Base-by-base conservation (phyloP, 352 stramenopile species). In the Phytophthora crassamura region DNA sequence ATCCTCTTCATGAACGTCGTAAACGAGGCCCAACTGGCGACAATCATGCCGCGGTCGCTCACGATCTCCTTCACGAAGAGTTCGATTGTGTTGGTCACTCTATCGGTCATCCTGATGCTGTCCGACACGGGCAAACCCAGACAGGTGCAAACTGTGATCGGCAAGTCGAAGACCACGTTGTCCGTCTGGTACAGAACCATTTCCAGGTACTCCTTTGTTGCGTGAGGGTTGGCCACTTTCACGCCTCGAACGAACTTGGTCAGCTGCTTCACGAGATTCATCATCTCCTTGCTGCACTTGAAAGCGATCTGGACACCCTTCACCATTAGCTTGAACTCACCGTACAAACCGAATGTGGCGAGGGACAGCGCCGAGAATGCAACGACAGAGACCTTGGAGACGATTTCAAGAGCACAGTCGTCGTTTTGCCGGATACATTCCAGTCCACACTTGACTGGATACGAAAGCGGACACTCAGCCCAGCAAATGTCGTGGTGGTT, bases 401-500 rank as follows among this genome's bases (percentile, higher is more conserved):
- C 32, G 12, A 80, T 48, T 49, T 61, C 69, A 34, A 65, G 48
- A 14, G 50, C 54, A n/a, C 72, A 80, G 50, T 80, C 59, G 11
- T 65, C 62, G 18, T 75, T 80, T 18, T 80, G 72, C 3, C 69
- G 58, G 45, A 80, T 67, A 5, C 72, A 80, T 40, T 80, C 64
- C 59, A 75, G 65, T 40, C 64, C 72, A 36, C 69, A 80, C 22
- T 66, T 45, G 1, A 80, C 69, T 3, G 72, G 72, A 22, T 78
- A 80, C 12, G 67, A 35, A 12, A 80, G 41, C 5, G 72, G 72
- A 35, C 72, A 80, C 39, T 77, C 38, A 1, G 67, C 67, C 71
- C 71, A 79, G 57, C 71, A 79, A 33, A 54, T 74, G 4, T 33
- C 67, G 16, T 58, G 35, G 14, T 66, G 40, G 25, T 64, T 53